Base-by-base conservation (phyloP, 1,139 yeast species). In the Candida glucosophila region DNA sequence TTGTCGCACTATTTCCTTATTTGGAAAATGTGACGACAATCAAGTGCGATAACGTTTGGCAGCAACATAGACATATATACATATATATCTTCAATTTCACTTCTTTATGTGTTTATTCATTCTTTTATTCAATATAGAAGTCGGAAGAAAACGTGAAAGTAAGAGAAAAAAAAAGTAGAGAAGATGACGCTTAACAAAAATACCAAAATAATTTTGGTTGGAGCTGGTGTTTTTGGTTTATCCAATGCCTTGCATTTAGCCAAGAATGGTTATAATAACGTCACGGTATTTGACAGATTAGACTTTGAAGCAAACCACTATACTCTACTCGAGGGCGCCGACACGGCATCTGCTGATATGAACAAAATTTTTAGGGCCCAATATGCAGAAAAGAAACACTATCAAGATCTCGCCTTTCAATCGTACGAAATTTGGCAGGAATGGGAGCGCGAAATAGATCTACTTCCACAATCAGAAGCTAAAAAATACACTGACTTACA, bases 271-370 rank as follows among this genome's bases (percentile, higher is more conserved):
- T 24, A 28, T 14, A 22, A 19, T 7, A 13, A 32, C 17, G 27
- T 34, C 8, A 28, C 34, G 10, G 14, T 30, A n/a, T 18, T 29
- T 6, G 37, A 35, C 21, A 19, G 12, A 19, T 7, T 7, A 6
- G 21, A 19, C 12, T 19, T 7, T 10, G 12, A 7, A 8, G 12
- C 10, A 6, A 7, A 19, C 6, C 7, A 44, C 11, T 19, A 19
- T 10, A 19, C n/a, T 2, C 40, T 47, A 9, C 39, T 45, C 18
- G 37, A 47, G 9, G 63, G 55, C 4, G 52, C 57, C 4, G 60
- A 55, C 25, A 49, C 59, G 2, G 60, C 64, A 12, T 49, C 59
- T 7, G 58, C 54, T 6, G 67, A 61, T 35, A 43, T 58, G 9
- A 56, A 58, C 27, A 49, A 61, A 25, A 43, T 58, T 12, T 49